Conservation (phyloP, 1,139 yeast genomes). For the Spathaspora sp. region DNA sequence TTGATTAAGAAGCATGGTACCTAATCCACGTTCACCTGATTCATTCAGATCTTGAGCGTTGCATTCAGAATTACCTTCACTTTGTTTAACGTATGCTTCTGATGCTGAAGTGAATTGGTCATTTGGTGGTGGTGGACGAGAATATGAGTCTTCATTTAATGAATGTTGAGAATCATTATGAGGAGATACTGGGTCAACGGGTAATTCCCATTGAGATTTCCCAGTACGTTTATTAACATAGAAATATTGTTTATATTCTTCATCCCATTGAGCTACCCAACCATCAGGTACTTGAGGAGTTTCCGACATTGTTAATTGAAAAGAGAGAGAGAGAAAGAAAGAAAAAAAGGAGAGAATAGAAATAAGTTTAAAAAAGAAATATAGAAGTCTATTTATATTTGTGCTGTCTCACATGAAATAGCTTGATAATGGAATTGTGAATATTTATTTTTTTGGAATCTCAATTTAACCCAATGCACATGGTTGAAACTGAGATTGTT, state of each 20-base stretch:
- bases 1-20: slow-evolving; percentile 14
- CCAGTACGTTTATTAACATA: slow-evolving; percentile 24
- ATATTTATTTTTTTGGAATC: too few relatives aligned
- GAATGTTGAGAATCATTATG: slow-evolving; percentile 5
- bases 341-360: neutral
- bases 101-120: neutral
- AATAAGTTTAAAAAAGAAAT: neutral
- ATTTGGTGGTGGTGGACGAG: slow-evolving; percentile 2
- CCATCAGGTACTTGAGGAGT: slow-evolving; percentile 23
- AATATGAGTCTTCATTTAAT: slow-evolving; percentile 1
- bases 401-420: neutral
- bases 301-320: slow-evolving; percentile 9
- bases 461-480: too few relatives aligned
- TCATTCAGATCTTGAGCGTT: slow-evolving; percentile 6
- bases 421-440: too few relatives aligned
- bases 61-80: neutral
- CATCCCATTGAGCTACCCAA: slow-evolving; percentile 32
- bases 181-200: slow-evolving; percentile 11
- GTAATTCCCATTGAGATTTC: slow-evolving; percentile 22
- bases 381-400: neutral
- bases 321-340: neutral
- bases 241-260: slow-evolving; percentile 23
- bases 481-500: too few relatives aligned
- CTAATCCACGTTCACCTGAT: slow-evolving; percentile 13
- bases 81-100: slow-evolving; percentile 1